Evolutionary conservation across 163 green algal species (phyloP), one percentile per base, ranked within the genome.

Genomic region (Scenedesmus sp.): DNA sequence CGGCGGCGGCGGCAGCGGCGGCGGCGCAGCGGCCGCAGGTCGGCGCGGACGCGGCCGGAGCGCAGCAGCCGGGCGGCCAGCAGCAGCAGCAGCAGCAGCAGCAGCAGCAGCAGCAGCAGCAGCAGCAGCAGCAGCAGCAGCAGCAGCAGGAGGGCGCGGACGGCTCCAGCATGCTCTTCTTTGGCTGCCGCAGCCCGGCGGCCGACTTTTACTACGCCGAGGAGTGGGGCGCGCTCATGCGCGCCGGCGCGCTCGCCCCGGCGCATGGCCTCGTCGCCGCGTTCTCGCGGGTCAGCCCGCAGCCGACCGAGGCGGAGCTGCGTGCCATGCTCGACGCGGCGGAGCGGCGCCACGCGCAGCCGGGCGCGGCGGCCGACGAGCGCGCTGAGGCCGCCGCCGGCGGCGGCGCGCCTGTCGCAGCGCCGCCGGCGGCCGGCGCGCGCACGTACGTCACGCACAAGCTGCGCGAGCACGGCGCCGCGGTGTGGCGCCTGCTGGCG

Each of bases 381-480:
- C n/a, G n/a, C n/a, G n/a, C n/a, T n/a, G n/a, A n/a, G n/a, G n/a
- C n/a, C n/a, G 6, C 39, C 7, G 6, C 39, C 7, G 39, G 45
- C 48, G 20, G 47, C 29, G 54, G 39, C 75, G 51, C 36, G 24
- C n/a, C 13, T 15, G 64, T n/a, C 28, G 45, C 42, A 33, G 42
- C 44, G 6, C 6, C n/a, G 9, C 24, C 11, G 56, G 14, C 56
- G 11, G 18, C 60, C 29, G 42, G 39, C 20, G 18, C 39, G 62
- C 92, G 95, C 85, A 77, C 94, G 20, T 98, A 98, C 75, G 94
- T 98, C 44, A 89, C 87, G 54, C 86, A 97, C 34, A 82, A 81
- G 29, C 85, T 98, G 0, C 78, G 83, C 11, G 84, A 95, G 80
- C 74, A 91, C n/a, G 89, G 69, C 1, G 64, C 64, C 0, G 7